These are phyloP conservation scores for Nicotiana paniculata DNA, from an alignment of 257 asterid species.

Conservation along the genomic window DNA sequence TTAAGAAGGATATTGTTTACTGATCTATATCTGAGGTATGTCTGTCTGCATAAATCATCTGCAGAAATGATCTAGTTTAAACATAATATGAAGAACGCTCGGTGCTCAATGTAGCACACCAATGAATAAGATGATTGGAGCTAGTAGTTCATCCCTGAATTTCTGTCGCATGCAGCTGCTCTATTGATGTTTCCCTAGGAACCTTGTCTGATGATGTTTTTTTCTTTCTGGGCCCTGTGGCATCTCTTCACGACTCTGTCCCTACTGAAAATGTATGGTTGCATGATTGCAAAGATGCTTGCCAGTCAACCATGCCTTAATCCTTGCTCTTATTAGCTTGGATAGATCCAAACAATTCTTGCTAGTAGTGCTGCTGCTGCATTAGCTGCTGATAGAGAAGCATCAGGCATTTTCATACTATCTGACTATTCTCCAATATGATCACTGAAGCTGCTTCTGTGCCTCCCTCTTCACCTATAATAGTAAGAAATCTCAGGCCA, in stretches of 20 bases:
- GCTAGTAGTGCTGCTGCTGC: constrained; percentile 11
- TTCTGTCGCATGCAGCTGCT: not conserved
- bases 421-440: not conserved
- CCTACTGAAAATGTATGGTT: not conserved
- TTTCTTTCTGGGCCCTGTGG: not conserved
- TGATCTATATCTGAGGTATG: too few relatives aligned
- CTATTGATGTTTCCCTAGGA: not conserved
- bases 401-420: not conserved
- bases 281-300: not conserved
- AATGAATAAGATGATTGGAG: not conserved
- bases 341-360: constrained; percentile 11
- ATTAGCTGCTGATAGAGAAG: constrained; percentile 15
- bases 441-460: not conserved
- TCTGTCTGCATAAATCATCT: not conserved
- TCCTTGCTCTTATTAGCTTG: not conserved
- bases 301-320: not conserved
- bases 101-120: not conserved
- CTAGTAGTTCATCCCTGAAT: not conserved
- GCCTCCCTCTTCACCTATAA: not conserved
- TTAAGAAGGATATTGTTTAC: too few relatives aligned
- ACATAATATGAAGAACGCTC: not conserved
- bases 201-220: not conserved
- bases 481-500: not conserved
- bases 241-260: not conserved
- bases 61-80: not conserved